Conservation (phyloP, 2,329 filamentous ascomycete genomes). For the Colletotrichum tofieldiae region DNA sequence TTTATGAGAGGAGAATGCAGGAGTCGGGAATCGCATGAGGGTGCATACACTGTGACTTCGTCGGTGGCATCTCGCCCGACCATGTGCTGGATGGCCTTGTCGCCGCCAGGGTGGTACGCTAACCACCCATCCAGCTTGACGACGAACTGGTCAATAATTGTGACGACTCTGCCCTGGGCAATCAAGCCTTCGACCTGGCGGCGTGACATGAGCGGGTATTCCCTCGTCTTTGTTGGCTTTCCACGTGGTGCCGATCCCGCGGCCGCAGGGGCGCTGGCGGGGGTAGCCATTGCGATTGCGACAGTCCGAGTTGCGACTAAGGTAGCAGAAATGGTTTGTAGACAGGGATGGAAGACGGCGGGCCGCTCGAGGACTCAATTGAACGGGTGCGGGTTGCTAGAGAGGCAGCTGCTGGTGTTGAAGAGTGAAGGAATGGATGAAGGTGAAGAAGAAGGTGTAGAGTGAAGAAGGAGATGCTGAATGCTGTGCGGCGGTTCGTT, state of each 20-base stretch:
- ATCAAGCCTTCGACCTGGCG: slow-evolving; percentile 84
- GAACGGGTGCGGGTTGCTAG: neutral
- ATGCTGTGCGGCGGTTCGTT: slow-evolving; percentile 9
- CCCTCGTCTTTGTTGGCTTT: slow-evolving; percentile 17
- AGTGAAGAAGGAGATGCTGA: neutral
- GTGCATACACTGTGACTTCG: slow-evolving; percentile 87
- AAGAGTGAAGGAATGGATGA: neutral
- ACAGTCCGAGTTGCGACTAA: neutral
- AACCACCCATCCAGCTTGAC: slow-evolving; percentile 92
- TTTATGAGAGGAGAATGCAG: neutral
- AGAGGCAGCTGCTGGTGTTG: neutral
- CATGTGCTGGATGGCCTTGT: slow-evolving; percentile 94
- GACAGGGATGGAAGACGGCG: neutral
- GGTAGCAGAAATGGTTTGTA: neutral
- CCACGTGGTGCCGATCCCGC: slow-evolving; percentile 1
- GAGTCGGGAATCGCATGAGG: slow-evolving; percentile 14
- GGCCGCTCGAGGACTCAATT: neutral
- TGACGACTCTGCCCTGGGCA: slow-evolving; percentile 82
- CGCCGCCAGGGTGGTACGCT: slow-evolving; percentile 91
- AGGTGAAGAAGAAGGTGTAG: neutral
- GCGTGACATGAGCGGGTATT: slow-evolving; percentile 38
- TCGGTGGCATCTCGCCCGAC: slow-evolving; percentile 94
- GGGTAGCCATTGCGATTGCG: slow-evolving; percentile 15
- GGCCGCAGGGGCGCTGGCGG: slow-evolving; percentile 4
- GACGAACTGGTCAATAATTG: slow-evolving; percentile 86